These are phyloP conservation scores for Arthromyces matolae DNA, from an alignment of 768 basidiomycete species.

Conservation along the genomic window DNA sequence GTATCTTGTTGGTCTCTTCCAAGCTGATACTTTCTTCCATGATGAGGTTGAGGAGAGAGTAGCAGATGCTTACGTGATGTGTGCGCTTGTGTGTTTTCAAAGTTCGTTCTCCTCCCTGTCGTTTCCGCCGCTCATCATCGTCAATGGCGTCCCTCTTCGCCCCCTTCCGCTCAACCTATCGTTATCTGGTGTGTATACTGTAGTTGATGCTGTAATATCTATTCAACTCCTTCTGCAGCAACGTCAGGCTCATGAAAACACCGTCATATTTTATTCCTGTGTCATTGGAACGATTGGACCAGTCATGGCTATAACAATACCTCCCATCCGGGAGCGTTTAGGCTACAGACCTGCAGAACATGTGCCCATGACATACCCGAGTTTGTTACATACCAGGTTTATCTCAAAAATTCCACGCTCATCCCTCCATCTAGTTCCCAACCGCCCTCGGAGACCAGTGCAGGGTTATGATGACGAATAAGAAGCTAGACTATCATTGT, in stretches of 20 bases:
- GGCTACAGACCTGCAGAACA: conserved; percentile 70
- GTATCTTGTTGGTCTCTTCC: conserved; percentile 95
- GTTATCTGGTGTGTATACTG: conserved; percentile 37
- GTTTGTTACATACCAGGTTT: conserved; percentile 45
- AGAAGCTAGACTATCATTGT: conserved; percentile 2
- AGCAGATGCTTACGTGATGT: conserved; percentile 21
- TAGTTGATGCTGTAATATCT: not conserved
- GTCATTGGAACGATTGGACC: conserved; percentile 75
- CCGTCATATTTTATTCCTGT: conserved; percentile 86
- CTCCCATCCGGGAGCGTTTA: conserved; percentile 73
- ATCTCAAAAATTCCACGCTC: not conserved
- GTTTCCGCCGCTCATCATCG: conserved; percentile 1
- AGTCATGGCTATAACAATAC: conserved; percentile 64
- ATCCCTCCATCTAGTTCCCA: conserved; percentile 48
- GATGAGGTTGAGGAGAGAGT: conserved; percentile 38
- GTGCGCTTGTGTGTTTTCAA: conserved; percentile 11
- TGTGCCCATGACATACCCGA: conserved; percentile 73
- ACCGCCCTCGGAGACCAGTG: conserved; percentile 63
- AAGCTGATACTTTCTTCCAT: conserved; percentile 89
- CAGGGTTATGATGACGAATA: conserved; percentile 71
- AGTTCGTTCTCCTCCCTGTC: conserved; percentile 9
- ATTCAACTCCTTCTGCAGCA: conserved; percentile 48
- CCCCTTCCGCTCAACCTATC: conserved; percentile 51
- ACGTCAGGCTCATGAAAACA: conserved; percentile 87
- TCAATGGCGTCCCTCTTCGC: conserved; percentile 42